Evolutionary conservation across 2,329 filamentous ascomycete genomes (phyloP).

Genomic region (Lachnum nothofagi): DNA sequence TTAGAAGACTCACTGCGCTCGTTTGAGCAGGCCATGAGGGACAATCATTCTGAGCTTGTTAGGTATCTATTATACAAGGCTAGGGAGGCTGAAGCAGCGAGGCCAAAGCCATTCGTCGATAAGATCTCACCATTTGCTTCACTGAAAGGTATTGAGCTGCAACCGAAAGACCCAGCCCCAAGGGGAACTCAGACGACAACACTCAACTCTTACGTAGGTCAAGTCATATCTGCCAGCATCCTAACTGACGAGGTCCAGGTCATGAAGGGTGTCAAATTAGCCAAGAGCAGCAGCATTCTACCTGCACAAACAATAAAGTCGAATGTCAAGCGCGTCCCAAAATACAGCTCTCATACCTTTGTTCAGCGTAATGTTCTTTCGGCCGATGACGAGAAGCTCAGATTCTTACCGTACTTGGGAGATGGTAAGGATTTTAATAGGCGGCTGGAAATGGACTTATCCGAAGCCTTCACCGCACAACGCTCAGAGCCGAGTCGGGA

Average conservation of each 20-base stretch:
- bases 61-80: constrained; percentile 18
- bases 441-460: constrained; percentile 20
- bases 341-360: constrained; percentile 22
- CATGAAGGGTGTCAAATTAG: constrained; percentile 10
- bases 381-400: constrained; percentile 26
- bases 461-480: constrained; percentile 15
- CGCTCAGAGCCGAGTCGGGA: constrained; percentile 14
- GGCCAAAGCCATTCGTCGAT: constrained; percentile 8
- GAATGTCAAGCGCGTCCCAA: constrained; percentile 21
- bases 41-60: constrained; percentile 16
- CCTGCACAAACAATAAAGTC: constrained; percentile 9
- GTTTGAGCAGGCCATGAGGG: constrained; percentile 12
- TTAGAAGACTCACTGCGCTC: constrained; percentile 8
- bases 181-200: constrained; percentile 1
- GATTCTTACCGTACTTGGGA: constrained; percentile 25
- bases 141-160: constrained; percentile 8
- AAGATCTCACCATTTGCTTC: constrained; percentile 22
- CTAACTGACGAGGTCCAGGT: neutral
- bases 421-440: constrained; percentile 9
- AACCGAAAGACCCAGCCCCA: constrained; percentile 4
- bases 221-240: neutral
- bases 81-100: neutral
- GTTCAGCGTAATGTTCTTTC: constrained; percentile 25
- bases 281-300: constrained; percentile 11
- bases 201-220: constrained; percentile 15